Percentiles rank a stretch among this genome's conserved stretches.
Conservation (phyloP, 2,329 filamentous ascomycete species). For the Claviceps pazoutovae region DNA sequence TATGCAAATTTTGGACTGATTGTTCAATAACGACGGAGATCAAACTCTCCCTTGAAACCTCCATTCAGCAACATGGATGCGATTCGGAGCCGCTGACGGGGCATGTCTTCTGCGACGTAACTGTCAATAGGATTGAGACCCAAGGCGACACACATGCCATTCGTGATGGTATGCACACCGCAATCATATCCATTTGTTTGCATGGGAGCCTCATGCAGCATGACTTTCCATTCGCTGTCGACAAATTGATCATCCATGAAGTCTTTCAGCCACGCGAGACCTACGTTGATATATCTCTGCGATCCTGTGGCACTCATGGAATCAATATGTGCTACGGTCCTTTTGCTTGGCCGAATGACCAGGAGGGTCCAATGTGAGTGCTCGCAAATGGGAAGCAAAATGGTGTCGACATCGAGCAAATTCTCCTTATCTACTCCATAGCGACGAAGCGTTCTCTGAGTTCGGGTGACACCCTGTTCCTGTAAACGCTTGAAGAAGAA, state of each 20-base stretch:
- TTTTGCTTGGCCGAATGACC: conserved; percentile 46
- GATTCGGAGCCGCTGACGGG: conserved; percentile 44
- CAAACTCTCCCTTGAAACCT: conserved; percentile 50
- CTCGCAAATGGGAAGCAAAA: conserved; percentile 57
- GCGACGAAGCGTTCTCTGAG: conserved; percentile 42
- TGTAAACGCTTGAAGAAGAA: conserved; percentile 49
- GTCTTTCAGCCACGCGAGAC: conserved; percentile 40
- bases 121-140: conserved; percentile 35
- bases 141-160: conserved; percentile 48
- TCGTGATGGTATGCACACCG: conserved; percentile 64
- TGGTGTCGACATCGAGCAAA: conserved; percentile 49
- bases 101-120: conserved; percentile 41
- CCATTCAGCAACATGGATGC: conserved; percentile 52
- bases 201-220: conserved; percentile 32
- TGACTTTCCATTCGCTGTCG: conserved; percentile 44
- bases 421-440: conserved; percentile 43
- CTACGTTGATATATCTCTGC: conserved; percentile 25
- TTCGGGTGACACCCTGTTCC: conserved; percentile 30
- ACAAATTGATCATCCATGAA: conserved; percentile 41
- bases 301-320: conserved; percentile 37
- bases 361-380: conserved; percentile 58
- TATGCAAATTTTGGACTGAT: background rate
- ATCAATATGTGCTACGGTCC: conserved; percentile 55
- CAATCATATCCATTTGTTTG: conserved; percentile 62
- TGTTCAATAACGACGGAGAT: conserved; percentile 25